Evolutionary conservation across 2,329 filamentous ascomycete species (phyloP).

Genomic region (Cladosporium sp.): DNA sequence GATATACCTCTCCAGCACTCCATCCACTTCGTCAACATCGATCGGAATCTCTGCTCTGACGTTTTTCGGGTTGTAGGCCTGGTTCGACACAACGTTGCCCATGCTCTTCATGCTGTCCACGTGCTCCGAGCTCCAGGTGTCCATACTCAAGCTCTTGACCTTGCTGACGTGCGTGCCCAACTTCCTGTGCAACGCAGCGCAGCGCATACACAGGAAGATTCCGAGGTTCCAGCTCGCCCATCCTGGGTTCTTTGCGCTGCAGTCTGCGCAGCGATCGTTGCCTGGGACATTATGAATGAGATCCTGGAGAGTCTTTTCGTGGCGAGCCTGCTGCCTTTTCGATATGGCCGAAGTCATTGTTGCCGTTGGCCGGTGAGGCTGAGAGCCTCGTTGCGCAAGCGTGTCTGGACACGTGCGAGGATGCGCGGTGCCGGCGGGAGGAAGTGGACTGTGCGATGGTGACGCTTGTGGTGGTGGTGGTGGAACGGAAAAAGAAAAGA

Average conservation of each 20-base stretch:
- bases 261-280: slow-evolving; percentile 94
- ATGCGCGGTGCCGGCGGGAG: slow-evolving; percentile 9
- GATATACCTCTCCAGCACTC: slow-evolving; percentile 93
- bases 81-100: slow-evolving; percentile 84
- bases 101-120: slow-evolving; percentile 97
- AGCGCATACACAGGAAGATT: slow-evolving; percentile 96
- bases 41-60: slow-evolving; percentile 81
- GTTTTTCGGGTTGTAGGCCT: slow-evolving; percentile 83
- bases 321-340: slow-evolving; percentile 97
- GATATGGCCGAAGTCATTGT: slow-evolving; percentile 74
- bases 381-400: slow-evolving; percentile 18
- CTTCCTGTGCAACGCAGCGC: slow-evolving; percentile 92
- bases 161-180: slow-evolving; percentile 97
- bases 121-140: slow-evolving; percentile 93
- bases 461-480: neutral
- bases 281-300: slow-evolving; percentile 81
- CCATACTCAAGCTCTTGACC: slow-evolving; percentile 98
- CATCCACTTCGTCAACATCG: slow-evolving; percentile 89
- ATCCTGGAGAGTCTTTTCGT: slow-evolving; percentile 88
- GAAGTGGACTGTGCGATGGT: slow-evolving; percentile 2
- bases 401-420: slow-evolving; percentile 9
- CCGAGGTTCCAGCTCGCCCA: slow-evolving; percentile 99
- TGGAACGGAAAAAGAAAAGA: neutral
- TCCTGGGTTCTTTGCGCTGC: slow-evolving; percentile 85
- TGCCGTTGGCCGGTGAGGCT: neutral